Percentiles rank a stretch among this genome's conserved stretches.
Conservation (phyloP, 352 stramenopile species). For the Globisporangium heterothallicum region DNA sequence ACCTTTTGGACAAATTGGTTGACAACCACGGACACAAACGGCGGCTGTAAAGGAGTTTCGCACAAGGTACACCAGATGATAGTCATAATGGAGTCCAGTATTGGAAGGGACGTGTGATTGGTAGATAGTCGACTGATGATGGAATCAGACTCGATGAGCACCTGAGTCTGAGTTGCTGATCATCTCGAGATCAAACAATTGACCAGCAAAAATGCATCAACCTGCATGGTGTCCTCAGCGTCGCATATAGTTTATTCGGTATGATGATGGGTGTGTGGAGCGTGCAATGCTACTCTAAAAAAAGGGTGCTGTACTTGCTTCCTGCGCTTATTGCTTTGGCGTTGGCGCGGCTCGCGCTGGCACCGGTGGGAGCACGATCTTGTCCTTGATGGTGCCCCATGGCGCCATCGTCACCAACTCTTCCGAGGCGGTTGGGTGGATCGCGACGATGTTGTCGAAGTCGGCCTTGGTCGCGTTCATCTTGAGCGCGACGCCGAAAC, state of each 20-base stretch:
- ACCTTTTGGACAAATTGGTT: constrained; percentile 6
- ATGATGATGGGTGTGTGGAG: too few relatives aligned
- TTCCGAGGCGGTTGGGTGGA: constrained; percentile 95
- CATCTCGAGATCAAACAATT: too few relatives aligned
- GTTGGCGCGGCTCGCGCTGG: background rate
- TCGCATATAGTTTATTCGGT: too few relatives aligned
- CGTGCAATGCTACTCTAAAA: too few relatives aligned
- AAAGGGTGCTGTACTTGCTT: too few relatives aligned
- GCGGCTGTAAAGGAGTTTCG: background rate
- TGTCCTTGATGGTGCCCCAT: constrained; percentile 39
- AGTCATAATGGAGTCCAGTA: too few relatives aligned
- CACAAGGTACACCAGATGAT: background rate
- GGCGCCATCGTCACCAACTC: constrained; percentile 93
- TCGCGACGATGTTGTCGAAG: constrained; percentile 93
- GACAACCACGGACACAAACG: background rate
- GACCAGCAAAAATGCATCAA: too few relatives aligned
- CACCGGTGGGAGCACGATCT: background rate
- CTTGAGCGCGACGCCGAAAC: constrained; percentile 97
- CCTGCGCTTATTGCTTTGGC: constrained; percentile 1
- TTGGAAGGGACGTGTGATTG: too few relatives aligned
- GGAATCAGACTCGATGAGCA: too few relatives aligned
- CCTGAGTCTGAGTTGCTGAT: too few relatives aligned
- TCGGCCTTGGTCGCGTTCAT: constrained; percentile 97
- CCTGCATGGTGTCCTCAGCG: too few relatives aligned
- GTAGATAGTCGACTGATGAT: too few relatives aligned